Base-by-base conservation (phyloP, 164 flowering plant genomes). In the Annona squamosa region DNA sequence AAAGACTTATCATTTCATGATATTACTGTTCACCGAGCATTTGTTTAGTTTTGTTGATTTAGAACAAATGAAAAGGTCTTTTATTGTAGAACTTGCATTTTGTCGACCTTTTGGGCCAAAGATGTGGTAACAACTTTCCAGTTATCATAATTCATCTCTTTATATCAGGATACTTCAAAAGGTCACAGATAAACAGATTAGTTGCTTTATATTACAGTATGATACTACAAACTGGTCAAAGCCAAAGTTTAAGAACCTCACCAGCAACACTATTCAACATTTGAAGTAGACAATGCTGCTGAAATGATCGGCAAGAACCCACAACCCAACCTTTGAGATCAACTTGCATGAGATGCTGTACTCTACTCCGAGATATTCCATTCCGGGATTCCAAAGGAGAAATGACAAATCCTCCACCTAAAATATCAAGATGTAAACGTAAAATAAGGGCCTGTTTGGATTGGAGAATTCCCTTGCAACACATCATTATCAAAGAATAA, bases 251-350 rank as follows among this genome's bases (percentile, higher is more conserved):
- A 16, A 52, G 13, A 18, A 78, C 79, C 85, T 83, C 69, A 92
- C 99, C 99, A 75, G 99, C 91, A 80, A 96, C 99, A 79, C 97
- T 87, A 81, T 96, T 96, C 77, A 96, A 84, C 97, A 96, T 89
- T 73, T 93, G 99, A 66, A 89, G 90, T 37, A 93, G 91, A 82
- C 97, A 91, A 76, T 93, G 91, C 76, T 96, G 99, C 85, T 93
- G 97, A 85, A 89, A 96, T 47, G 91, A 87, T 65, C 98, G 79
- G 46, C 88, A 46, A 76, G 90, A 96, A 75, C 97, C 96, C 5
- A 84, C 94, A 81, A 91, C 99, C 99, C 99, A 96, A 12, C 99
- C 99, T 82, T 96, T 96, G 74, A 96, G 80, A 86, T 96, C 99
- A 80, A 96, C 89, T 81, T 96, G 99, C 95, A 96, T 92, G 72